phyloP scores from a whole-genome alignment of 2,329 filamentous ascomycete species.

The Monilinia laxa region DNA sequence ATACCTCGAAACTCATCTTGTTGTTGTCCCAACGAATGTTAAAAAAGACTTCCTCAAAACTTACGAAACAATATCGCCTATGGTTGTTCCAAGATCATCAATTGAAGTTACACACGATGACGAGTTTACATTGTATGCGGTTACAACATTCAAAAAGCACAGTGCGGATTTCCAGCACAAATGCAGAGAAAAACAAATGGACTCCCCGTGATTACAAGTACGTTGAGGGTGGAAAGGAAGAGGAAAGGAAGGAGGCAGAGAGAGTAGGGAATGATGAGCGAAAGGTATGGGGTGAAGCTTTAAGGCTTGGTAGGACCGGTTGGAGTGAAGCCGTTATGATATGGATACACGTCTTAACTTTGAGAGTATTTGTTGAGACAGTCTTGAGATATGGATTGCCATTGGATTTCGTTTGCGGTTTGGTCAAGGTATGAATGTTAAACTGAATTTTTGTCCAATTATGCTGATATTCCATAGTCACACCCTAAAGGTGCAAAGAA shows the following conservation, averaged over 20 bases:
- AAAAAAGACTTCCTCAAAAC: conserved; percentile 85
- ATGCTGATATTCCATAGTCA: conserved; percentile 55
- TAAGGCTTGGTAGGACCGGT: conserved; percentile 83
- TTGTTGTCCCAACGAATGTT: conserved; percentile 77
- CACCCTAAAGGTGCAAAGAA: conserved; percentile 80
- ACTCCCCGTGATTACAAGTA: conserved; percentile 93
- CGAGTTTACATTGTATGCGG: conserved; percentile 84
- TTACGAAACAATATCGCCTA: conserved; percentile 85
- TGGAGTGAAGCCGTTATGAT: conserved; percentile 97
- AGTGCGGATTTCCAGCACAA: conserved; percentile 86
- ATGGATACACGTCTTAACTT: conserved; percentile 86
- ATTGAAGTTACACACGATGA: conserved; percentile 78
- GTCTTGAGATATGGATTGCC: conserved; percentile 95
- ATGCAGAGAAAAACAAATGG: conserved; percentile 87
- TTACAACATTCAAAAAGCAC: conserved; percentile 92
- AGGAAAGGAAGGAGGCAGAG: conserved; percentile 84
- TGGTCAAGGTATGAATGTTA: conserved; percentile 67
- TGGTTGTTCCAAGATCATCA: conserved; percentile 91
- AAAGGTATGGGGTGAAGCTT: conserved; percentile 88
- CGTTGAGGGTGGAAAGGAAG: conserved; percentile 83
- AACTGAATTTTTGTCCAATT: not conserved
- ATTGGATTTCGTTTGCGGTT: conserved; percentile 79
- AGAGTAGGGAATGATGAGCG: conserved; percentile 79
- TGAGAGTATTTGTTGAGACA: conserved; percentile 95
- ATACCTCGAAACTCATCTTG: conserved; percentile 92